Evolutionary conservation across 345 rosid species (phyloP).

Genomic region (Eutrema heterophyllum): DNA sequence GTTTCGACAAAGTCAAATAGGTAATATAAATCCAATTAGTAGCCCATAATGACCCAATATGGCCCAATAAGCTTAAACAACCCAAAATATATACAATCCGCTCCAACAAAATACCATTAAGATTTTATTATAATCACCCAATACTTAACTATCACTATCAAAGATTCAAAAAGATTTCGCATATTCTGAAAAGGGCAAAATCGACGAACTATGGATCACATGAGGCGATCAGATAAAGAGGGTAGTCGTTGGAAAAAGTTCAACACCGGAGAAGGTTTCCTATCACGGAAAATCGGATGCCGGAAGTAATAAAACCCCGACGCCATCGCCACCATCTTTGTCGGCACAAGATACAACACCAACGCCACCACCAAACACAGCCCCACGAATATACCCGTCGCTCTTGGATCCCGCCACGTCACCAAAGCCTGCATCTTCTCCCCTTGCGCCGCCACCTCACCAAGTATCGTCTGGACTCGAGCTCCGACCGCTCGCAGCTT

Average conservation of each 20-base stretch:
- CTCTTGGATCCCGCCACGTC: constrained; percentile 84
- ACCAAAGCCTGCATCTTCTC: constrained; percentile 76
- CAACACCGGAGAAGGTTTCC: constrained; percentile 64
- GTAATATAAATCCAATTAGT: background rate
- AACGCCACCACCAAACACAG: constrained; percentile 69
- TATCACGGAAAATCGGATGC: constrained; percentile 75
- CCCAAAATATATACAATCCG: constrained; percentile 11
- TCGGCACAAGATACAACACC: constrained; percentile 61
- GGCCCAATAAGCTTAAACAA: constrained; percentile 9
- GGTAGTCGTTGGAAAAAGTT: constrained; percentile 82
- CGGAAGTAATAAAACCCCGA: constrained; percentile 79
- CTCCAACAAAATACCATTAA: background rate
- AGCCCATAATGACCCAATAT: background rate
- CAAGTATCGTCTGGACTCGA: constrained; percentile 58
- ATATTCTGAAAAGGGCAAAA: no score
- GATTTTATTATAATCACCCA: no score
- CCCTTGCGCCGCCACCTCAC: constrained; percentile 67
- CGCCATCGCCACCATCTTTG: constrained; percentile 86
- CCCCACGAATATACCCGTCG: constrained; percentile 69
- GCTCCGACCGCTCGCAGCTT: constrained; percentile 50
- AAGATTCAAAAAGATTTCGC: background rate
- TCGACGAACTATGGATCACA: no score
- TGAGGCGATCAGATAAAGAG: constrained; percentile 70
- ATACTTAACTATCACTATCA: background rate
- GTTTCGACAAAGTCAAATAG: background rate